A percentile compares a stretch with the other conserved stretches of the same genome.
Conservation (phyloP, 257 asterid genomes). For the Penstemon newberryi region DNA sequence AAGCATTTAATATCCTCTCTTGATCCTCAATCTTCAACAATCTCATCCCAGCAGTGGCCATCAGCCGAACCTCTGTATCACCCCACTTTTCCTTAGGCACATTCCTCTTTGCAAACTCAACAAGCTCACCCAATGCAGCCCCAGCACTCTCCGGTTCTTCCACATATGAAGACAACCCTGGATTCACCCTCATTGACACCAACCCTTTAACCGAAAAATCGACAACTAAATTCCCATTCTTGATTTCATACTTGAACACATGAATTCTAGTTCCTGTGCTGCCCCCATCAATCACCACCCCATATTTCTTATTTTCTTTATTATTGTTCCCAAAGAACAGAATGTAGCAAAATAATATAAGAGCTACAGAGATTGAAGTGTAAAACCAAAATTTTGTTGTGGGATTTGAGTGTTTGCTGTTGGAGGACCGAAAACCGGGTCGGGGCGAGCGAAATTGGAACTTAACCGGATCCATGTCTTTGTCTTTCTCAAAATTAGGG, state of each 20-base stretch:
- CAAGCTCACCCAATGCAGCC: constrained; percentile 53
- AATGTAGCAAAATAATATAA: constrained; percentile 51
- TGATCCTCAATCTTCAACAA: constrained; percentile 62
- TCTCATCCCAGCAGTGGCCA: constrained; percentile 99
- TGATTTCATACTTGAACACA: constrained; percentile 67
- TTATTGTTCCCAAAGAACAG: constrained; percentile 43
- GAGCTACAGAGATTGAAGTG: constrained; percentile 35
- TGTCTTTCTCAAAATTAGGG: constrained; percentile 38
- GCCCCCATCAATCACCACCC: constrained; percentile 95
- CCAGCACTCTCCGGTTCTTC: constrained; percentile 66
- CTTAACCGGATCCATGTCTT: constrained; percentile 73
- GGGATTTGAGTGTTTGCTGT: constrained; percentile 37
- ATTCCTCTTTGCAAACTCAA: constrained; percentile 74
- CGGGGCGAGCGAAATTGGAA: constrained; percentile 56
- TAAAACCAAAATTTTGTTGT: constrained; percentile 44
- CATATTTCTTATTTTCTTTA: constrained; percentile 40
- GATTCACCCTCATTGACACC: constrained; percentile 83
- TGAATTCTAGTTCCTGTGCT: constrained; percentile 95
- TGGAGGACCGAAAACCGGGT: constrained; percentile 54
- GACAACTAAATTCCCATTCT: constrained; percentile 52
- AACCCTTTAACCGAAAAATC: constrained; percentile 71
- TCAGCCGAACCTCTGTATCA: constrained; percentile 68
- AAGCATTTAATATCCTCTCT: constrained; percentile 67
- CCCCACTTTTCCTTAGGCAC: constrained; percentile 75
- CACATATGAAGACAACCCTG: constrained; percentile 74